A percentile compares a stretch with the other conserved stretches of the same genome.
Conservation (phyloP, 106 monocot species). For the Platanthera guangdongensis region DNA sequence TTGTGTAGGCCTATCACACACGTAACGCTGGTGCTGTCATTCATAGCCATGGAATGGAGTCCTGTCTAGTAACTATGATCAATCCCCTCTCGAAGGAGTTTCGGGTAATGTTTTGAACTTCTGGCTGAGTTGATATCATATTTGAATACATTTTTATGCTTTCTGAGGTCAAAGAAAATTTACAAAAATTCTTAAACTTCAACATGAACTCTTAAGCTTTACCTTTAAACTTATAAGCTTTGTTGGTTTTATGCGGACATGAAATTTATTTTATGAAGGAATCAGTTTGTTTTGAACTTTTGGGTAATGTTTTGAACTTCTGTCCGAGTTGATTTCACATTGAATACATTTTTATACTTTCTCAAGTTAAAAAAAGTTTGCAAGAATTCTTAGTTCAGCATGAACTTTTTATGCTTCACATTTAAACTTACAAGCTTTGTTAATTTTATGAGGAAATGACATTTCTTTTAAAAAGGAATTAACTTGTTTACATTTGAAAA, state of each 20-base stretch:
- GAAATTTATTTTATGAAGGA: no score
- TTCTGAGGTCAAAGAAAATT: neutral
- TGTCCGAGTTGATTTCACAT: neutral
- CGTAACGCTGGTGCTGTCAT: constrained; percentile 92
- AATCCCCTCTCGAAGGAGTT: constrained; percentile 77
- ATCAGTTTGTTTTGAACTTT: no score
- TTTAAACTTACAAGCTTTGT: no score
- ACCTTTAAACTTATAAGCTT: neutral
- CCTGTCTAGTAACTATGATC: constrained; percentile 82
- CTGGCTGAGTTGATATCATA: neutral
- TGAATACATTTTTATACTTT: neutral
- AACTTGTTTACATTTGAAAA: no score
- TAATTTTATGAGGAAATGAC: no score
- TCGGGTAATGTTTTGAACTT: constrained; percentile 40
- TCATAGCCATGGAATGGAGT: constrained; percentile 97
- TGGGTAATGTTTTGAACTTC: no score
- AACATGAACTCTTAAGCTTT: no score
- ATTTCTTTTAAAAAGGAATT: no score
- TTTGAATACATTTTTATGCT: neutral
- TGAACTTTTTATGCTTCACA: no score
- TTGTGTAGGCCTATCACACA: constrained; percentile 77
- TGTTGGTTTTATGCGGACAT: no score
- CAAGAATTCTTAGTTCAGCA: no score
- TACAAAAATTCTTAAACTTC: neutral
- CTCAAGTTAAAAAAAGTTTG: no score